Conservation (phyloP, 768 basidiomycete species). For the Lentinula sp. region DNA sequence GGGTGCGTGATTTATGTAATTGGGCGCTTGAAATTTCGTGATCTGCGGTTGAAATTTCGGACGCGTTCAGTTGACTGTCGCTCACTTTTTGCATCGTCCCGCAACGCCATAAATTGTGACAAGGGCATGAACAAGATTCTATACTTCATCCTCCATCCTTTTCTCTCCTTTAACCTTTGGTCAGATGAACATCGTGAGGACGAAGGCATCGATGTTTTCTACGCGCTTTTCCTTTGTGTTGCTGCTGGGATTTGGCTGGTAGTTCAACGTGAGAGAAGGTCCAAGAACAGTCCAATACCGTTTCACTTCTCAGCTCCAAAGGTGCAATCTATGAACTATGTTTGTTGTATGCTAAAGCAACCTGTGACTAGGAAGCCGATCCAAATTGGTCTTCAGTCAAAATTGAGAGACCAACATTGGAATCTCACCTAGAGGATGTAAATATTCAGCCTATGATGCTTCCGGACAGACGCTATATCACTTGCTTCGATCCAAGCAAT, state of each 20-base stretch:
- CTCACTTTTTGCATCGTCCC: not conserved
- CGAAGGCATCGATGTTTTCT: slow-evolving; percentile 54
- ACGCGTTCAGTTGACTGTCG: not conserved
- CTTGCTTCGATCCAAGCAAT: slow-evolving; percentile 89
- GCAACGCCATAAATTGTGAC: not conserved
- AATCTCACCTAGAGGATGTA: slow-evolving; percentile 54
- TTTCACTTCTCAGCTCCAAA: slow-evolving; percentile 56
- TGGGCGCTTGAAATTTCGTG: not conserved
- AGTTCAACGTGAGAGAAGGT: slow-evolving; percentile 65
- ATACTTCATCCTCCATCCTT: slow-evolving; percentile 44
- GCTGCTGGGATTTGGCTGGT: slow-evolving; percentile 78
- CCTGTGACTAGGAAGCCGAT: slow-evolving; percentile 41
- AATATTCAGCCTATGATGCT: slow-evolving; percentile 47
- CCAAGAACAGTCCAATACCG: slow-evolving; percentile 65
- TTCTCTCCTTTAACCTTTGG: slow-evolving; percentile 42
- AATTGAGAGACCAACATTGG: slow-evolving; percentile 54
- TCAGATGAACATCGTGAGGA: slow-evolving; percentile 41
- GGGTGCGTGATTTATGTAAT: not conserved
- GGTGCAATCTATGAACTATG: slow-evolving; percentile 25
- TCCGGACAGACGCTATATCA: slow-evolving; percentile 63
- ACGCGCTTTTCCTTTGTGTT: slow-evolving; percentile 64
- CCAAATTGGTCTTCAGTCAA: slow-evolving; percentile 50
- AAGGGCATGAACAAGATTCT: slow-evolving; percentile 4
- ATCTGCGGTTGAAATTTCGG: not conserved
- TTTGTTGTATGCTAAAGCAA: not conserved